A percentile compares a stretch with the other conserved stretches of the same genome.
phyloP scores from a whole-genome alignment of 495 filamentous ascomycete species.

The Xylaria cubensis region DNA sequence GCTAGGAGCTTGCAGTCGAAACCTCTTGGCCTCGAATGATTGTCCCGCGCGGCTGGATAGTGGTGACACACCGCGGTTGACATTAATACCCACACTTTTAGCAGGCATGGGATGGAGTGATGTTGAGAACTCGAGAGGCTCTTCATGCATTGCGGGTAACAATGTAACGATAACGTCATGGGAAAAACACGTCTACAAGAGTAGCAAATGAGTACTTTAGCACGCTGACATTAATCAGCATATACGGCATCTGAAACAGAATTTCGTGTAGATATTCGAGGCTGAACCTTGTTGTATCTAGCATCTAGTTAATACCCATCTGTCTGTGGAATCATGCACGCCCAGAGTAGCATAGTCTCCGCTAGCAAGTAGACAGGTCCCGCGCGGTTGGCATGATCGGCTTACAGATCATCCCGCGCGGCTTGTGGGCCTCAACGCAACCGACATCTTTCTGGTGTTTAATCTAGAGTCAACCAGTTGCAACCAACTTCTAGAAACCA shows the following conservation, averaged over 20 bases:
- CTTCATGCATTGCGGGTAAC: not conserved
- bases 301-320: not conserved
- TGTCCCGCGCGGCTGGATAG: constrained; percentile 19
- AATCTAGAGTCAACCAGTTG: not conserved
- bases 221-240: not conserved
- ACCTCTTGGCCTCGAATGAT: not conserved
- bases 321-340: not conserved
- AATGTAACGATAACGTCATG: not conserved
- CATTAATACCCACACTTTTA: not conserved
- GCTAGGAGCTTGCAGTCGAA: not conserved
- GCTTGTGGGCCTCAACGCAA: constrained; percentile 35
- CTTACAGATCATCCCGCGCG: constrained; percentile 35
- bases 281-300: not conserved
- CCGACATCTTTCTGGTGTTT: not conserved
- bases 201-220: not conserved
- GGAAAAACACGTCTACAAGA: not conserved
- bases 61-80: not conserved
- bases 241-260: not conserved
- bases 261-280: not conserved
- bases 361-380: not conserved
- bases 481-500: not conserved
- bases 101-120: not conserved
- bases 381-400: constrained; percentile 14
- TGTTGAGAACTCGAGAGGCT: not conserved
- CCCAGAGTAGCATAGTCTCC: not conserved